Evolutionary conservation across 2,329 filamentous ascomycete species (phyloP).

Genomic region (Byssochlamys sp.): DNA sequence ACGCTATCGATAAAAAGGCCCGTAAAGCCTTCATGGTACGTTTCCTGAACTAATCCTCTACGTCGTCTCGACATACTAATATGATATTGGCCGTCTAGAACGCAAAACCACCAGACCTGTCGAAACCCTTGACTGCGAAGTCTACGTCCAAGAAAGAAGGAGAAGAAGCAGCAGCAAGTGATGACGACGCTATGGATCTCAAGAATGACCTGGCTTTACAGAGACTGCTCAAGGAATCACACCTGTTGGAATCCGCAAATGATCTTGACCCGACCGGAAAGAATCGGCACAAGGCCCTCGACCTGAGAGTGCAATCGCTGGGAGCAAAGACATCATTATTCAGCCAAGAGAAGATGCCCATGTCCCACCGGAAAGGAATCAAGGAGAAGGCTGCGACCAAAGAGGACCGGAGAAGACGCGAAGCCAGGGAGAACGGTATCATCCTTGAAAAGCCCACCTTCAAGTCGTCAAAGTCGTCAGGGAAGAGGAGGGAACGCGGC

Average conservation of each 20-base stretch:
- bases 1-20: constrained; percentile 50
- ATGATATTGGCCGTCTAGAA: constrained; percentile 17
- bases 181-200: constrained; percentile 58
- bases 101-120: constrained; percentile 40
- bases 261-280: constrained; percentile 54
- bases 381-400: constrained; percentile 52
- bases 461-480: constrained; percentile 26
- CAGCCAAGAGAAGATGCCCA: constrained; percentile 77
- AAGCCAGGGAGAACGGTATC: constrained; percentile 83
- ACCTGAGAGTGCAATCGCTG: constrained; percentile 71
- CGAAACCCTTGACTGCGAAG: constrained; percentile 11
- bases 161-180: constrained; percentile 29
- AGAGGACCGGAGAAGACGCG: constrained; percentile 62
- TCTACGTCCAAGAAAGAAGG: constrained; percentile 20
- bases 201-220: constrained; percentile 90
- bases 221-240: constrained; percentile 80
- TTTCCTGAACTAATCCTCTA: background rate
- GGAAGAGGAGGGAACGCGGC: constrained; percentile 46
- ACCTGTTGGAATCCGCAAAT: constrained; percentile 60
- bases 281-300: constrained; percentile 69
- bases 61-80: constrained; percentile 1
- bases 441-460: constrained; percentile 58
- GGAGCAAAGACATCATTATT: constrained; percentile 69
- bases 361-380: constrained; percentile 79
- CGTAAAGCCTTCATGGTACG: constrained; percentile 69